Conservation (phyloP, 2,329 filamentous ascomycete species). For the Neoscytalidium dimidiatum region DNA sequence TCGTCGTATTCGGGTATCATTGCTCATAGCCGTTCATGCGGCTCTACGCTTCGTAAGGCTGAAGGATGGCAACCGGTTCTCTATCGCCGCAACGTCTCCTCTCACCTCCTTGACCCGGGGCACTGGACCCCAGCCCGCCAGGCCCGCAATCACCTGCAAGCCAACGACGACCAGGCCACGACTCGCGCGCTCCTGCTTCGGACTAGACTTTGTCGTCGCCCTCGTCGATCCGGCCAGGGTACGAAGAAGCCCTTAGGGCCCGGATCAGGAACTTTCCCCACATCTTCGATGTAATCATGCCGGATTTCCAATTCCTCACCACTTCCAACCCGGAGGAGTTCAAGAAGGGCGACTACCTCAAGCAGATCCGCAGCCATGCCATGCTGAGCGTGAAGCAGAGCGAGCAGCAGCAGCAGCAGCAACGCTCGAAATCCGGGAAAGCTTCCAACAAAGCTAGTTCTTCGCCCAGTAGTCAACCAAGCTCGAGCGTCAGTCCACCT, state of each 20-base stretch:
- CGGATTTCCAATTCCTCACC: slow-evolving; percentile 21
- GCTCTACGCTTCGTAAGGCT: slow-evolving; percentile 12
- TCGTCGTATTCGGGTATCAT: neutral
- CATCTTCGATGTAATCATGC: slow-evolving; percentile 14
- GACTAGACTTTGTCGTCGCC: neutral
- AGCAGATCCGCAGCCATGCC: slow-evolving; percentile 20
- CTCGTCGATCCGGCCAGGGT: neutral
- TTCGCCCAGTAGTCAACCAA: neutral
- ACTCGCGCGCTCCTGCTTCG: neutral
- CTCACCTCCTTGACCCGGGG: slow-evolving; percentile 3
- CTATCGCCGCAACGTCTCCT: slow-evolving; percentile 12
- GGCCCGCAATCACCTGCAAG: neutral
- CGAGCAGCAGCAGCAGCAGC: slow-evolving; percentile 16
- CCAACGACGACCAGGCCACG: neutral
- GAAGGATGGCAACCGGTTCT: slow-evolving; percentile 2
- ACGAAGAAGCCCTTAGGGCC: neutral
- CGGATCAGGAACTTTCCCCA: slow-evolving; percentile 13
- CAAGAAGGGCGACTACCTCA: slow-evolving; percentile 20
- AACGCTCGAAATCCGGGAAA: slow-evolving; percentile 1
- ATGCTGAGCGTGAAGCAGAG: slow-evolving; percentile 19
- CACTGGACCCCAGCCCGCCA: neutral
- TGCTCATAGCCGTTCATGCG: neutral
- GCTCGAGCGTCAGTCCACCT: neutral
- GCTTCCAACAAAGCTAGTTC: neutral
- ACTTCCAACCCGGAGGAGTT: slow-evolving; percentile 19